Conservation (phyloP, 129 eudicot species). For the Chrysanthemum seticuspe region DNA sequence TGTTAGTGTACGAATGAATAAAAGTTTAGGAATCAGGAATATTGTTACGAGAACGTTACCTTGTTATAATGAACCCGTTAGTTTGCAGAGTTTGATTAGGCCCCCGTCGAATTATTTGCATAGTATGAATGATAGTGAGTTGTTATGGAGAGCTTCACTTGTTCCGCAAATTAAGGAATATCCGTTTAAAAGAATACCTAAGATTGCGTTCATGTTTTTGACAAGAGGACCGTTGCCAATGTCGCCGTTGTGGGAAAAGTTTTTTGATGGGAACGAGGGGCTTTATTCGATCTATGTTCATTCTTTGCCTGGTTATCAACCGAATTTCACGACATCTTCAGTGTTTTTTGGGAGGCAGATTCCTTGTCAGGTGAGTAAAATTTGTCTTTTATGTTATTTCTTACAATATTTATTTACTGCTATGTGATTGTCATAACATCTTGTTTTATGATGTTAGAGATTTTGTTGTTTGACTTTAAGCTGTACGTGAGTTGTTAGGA, state of each 20-base stretch:
- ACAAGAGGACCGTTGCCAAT: constrained; percentile 84
- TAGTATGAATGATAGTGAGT: constrained; percentile 72
- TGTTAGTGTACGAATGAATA: constrained; percentile 50
- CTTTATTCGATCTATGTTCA: constrained; percentile 77
- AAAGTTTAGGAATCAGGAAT: constrained; percentile 35
- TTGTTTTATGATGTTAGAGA: constrained; percentile 6
- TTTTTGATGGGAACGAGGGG: constrained; percentile 61
- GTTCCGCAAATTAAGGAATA: constrained; percentile 60
- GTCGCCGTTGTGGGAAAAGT: constrained; percentile 86
- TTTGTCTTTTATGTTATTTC: constrained; percentile 14
- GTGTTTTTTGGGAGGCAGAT: constrained; percentile 66
- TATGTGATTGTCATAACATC: not conserved
- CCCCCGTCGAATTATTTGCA: constrained; percentile 57
- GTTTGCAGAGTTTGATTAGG: constrained; percentile 50
- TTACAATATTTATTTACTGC: not conserved
- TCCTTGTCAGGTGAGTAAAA: constrained; percentile 69
- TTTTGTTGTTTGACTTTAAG: constrained; percentile 4
- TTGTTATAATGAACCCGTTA: constrained; percentile 49
- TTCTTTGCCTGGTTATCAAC: constrained; percentile 56
- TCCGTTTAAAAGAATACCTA: constrained; percentile 65
- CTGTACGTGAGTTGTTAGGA: not conserved
- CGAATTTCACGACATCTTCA: constrained; percentile 51
- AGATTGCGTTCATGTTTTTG: constrained; percentile 92
- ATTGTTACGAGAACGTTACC: constrained; percentile 39
- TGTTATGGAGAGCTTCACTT: constrained; percentile 82